These are phyloP conservation scores for Tylopilus balloui DNA, from an alignment of 768 basidiomycete genomes.

Conservation along the genomic window DNA sequence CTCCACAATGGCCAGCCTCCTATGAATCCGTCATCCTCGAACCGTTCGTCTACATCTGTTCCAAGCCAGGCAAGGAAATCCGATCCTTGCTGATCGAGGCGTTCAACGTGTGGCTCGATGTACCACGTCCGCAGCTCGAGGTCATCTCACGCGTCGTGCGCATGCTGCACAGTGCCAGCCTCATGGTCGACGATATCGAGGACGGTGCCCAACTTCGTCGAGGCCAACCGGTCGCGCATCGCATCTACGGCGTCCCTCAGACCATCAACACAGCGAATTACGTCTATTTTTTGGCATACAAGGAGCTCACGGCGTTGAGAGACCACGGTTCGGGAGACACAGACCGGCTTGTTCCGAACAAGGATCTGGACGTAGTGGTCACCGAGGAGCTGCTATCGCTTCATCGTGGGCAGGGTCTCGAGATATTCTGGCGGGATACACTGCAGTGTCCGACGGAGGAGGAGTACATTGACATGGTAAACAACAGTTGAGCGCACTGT, in stretches of 20 bases:
- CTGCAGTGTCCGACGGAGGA: constrained; percentile 90
- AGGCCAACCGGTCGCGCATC: constrained; percentile 86
- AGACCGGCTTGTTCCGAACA: constrained; percentile 51
- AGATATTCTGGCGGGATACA: constrained; percentile 91
- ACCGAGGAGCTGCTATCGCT: constrained; percentile 68
- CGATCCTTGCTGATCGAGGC: constrained; percentile 83
- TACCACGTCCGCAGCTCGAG: constrained; percentile 64
- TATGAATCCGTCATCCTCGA: constrained; percentile 54
- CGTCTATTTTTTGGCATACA: constrained; percentile 90
- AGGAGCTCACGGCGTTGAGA: constrained; percentile 51
- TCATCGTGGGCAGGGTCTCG: constrained; percentile 93
- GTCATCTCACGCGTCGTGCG: constrained; percentile 79
- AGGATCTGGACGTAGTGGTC: constrained; percentile 56
- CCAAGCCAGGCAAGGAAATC: constrained; percentile 91
- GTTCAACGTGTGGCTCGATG: constrained; percentile 89
- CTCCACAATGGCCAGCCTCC: constrained; percentile 35
- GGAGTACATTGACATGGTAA: constrained; percentile 94
- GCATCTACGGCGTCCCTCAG: constrained; percentile 94
- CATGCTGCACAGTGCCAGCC: constrained; percentile 92
- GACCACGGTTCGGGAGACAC: not conserved
- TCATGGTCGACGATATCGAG: constrained; percentile 96
- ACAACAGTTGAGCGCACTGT: constrained; percentile 64
- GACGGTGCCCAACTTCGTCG: constrained; percentile 84
- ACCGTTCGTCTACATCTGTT: constrained; percentile 79
- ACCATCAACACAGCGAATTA: constrained; percentile 98